Base-by-base conservation (phyloP, 2,329 filamentous ascomycete species). In the Xylariales sp. region DNA sequence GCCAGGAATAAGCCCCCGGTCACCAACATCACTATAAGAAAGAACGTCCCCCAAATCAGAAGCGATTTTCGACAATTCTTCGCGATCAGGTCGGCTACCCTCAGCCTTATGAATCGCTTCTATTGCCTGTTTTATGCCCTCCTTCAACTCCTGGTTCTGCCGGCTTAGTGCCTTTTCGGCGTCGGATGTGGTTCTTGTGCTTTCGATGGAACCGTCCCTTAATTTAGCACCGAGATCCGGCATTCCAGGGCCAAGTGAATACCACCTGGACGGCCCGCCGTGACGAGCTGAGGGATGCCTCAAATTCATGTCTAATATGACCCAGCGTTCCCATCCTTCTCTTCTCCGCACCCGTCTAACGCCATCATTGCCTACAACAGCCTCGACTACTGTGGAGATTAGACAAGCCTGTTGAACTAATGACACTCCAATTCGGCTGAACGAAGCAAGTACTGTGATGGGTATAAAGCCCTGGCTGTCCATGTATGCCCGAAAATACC, bases 61-160 rank as follows among this genome's bases (percentile, higher is more conserved):
- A 53, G 39, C 39, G 23, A 61, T 46, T 8, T 28, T 53, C 7
- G 28, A 3, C n/a, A 62, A 39, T 16, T 3, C 23, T 28, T 34
- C 52, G 16, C 16, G 5, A 23, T 58, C 32, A 9, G 28, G 4
- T 16, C 16, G 6, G 10, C 14, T 18, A 8, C 5, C 46, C 4
- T 18, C n/a, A 39, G 46, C 2, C n/a, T 39, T 3, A 23, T 45
- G 16, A n/a, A 45, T 49, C 5, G 49, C 43, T 43, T 60, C 36
- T 36, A 60, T 52, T 10, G 49, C 60, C 14, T 59, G 32, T 14
- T 28, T n/a, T 8, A 64, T 59, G 5, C 34, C 55, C 7, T 5
- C 43, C 56, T 30, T 60, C 14, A 67, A 18, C 9, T 52, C 32
- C 12, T n/a, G 43, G 10, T 64, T 67, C 50, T 64, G 49, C 39